Evolutionary conservation across 805 yeast genomes (phyloP), one percentile per base, ranked within the genome.

Genomic region (Ogataea populi-albae): DNA sequence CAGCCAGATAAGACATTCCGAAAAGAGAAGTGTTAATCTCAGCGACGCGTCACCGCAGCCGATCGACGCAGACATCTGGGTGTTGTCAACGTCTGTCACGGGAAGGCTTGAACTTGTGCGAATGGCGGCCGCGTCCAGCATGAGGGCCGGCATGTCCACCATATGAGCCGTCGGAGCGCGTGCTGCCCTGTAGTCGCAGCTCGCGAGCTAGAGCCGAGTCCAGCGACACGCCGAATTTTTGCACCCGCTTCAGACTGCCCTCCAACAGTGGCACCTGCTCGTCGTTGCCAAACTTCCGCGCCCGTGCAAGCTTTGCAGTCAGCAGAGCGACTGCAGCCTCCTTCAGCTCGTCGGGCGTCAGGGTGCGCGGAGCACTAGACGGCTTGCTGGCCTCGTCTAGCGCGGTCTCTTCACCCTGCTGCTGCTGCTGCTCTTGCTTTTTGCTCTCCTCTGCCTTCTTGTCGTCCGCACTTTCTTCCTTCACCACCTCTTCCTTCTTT

Each of bases 201-300:
- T 82, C 88, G 45, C 64, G 66, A 23, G 87, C 88, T 46, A 83
- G 61, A 7, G 80, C 73, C 26, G 84, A 77, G 38, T 79, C 79
- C 23, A 69, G 57, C 43, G 79, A 82, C 32, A 86, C 75, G 19
- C 97, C 98, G 55, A 87, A 89, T 65, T 86, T 87, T 57, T 81
- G 81, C 45, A 88, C 77, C 55, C 95, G 76, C 23, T 69, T 69
- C 49, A 87, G 65, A 42, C 76, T 80, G 43, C 75, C 77, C 52
- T 76, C 76, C 31, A 83, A 75, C 24, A 68, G 68, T 17, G 75
- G 72, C 15, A 63, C 64, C 20, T 51, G 56, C 10, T 64, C 63
- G 34, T 80, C 87, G 43, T 70, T 73, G 16, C 91, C 93, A 50
- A 88, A 89, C 58, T 86, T 85, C 54, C 76, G 75, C 12, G 88